These are phyloP conservation scores for Rhizopogon vesiculosus DNA, from an alignment of 768 basidiomycete species.

Conservation along the genomic window DNA sequence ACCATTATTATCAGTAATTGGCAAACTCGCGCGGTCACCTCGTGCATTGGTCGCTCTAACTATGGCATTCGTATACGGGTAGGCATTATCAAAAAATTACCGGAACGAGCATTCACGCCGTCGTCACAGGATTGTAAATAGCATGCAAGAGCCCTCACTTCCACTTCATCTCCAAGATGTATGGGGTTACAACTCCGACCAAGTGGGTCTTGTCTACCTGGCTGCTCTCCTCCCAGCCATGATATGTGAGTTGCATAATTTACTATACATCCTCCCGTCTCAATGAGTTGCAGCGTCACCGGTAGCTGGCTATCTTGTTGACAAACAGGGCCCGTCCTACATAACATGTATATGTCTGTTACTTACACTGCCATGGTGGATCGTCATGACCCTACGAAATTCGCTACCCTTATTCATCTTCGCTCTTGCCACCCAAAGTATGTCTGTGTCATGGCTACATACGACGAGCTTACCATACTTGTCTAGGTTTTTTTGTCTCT, in stretches of 20 bases:
- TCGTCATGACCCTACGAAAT: conserved; percentile 48
- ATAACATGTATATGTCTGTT: conserved; percentile 43
- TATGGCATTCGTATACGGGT: conserved; percentile 54
- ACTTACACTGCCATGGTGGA: conserved; percentile 61
- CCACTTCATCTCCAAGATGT: conserved; percentile 48
- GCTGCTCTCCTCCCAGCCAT: conserved; percentile 61
- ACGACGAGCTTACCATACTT: neutral
- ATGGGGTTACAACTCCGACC: conserved; percentile 44
- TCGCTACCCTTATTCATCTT: conserved; percentile 37
- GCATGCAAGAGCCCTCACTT: conserved; percentile 51
- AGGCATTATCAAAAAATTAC: conserved; percentile 8
- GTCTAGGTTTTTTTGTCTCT: conserved; percentile 56
- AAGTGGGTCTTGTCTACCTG: conserved; percentile 64
- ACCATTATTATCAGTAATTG: conserved; percentile 38
- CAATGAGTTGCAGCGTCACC: conserved; percentile 42
- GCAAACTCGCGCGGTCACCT: conserved; percentile 37
- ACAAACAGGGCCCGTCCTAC: conserved; percentile 54
- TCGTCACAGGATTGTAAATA: conserved; percentile 38
- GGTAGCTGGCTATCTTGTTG: conserved; percentile 53
- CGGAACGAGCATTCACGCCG: neutral
- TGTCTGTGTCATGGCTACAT: conserved; percentile 10
- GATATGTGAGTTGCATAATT: conserved; percentile 43
- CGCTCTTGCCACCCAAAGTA: conserved; percentile 52
- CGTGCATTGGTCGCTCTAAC: conserved; percentile 44
- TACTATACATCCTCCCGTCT: neutral